Percentiles rank a stretch among this genome's conserved stretches.
These are phyloP conservation scores for Trebouxia sp. DNA, from an alignment of 139 green algal species.

Conservation along the genomic window DNA sequence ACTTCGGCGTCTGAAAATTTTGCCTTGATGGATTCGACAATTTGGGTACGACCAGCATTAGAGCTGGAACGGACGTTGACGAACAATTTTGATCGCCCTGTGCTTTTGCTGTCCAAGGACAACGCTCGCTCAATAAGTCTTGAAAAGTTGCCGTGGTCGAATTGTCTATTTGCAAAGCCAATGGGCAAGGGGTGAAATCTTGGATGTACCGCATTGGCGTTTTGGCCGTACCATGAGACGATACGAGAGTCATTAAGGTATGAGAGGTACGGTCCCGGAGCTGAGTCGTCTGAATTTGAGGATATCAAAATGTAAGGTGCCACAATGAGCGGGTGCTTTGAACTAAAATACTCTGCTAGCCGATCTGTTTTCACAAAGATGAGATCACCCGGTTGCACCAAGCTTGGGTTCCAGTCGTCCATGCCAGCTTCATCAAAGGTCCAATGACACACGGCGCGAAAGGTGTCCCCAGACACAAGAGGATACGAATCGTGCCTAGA, in stretches of 20 bases:
- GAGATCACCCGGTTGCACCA: background rate
- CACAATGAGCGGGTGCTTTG: background rate
- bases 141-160: background rate
- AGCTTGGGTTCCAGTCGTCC: background rate
- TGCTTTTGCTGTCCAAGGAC: background rate
- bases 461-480: background rate
- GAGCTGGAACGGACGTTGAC: background rate
- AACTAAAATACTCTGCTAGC: background rate
- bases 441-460: background rate
- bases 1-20: background rate
- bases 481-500: background rate
- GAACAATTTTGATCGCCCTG: background rate
- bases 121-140: background rate
- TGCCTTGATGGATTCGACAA: background rate
- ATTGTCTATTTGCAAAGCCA: background rate
- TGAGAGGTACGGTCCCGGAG: background rate
- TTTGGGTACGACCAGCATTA: background rate
- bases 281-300: background rate
- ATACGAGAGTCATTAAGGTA: background rate
- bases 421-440: background rate
- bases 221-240: background rate
- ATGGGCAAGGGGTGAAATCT: background rate
- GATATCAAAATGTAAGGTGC: background rate
- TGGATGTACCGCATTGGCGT: background rate
- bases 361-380: background rate